Percentiles rank a stretch among this genome's conserved stretches.
Evolutionary conservation across 2,329 filamentous ascomycete genomes (phyloP).

Genomic region (Magnaporthiopsis poae): DNA sequence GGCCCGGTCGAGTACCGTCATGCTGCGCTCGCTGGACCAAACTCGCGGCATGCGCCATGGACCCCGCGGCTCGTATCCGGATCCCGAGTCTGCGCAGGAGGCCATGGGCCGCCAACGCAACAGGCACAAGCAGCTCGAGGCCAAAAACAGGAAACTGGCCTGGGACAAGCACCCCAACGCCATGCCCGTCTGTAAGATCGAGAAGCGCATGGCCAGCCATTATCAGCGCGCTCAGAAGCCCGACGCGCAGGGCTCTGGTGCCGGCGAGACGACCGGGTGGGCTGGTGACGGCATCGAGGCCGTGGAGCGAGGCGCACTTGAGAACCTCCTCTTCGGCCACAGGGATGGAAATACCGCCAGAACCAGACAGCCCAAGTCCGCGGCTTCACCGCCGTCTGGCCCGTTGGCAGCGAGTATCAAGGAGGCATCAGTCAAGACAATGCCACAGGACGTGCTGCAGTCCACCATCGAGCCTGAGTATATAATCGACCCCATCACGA

Average conservation of each 20-base stretch:
- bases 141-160: conserved; percentile 31
- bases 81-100: conserved; percentile 31
- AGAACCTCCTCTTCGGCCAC: conserved; percentile 31
- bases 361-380: neutral
- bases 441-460: conserved; percentile 21
- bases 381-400: neutral
- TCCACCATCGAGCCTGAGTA: conserved; percentile 25
- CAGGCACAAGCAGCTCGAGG: conserved; percentile 33
- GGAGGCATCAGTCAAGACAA: neutral
- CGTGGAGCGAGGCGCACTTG: conserved; percentile 33
- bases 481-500: conserved; percentile 50
- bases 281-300: conserved; percentile 34
- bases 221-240: conserved; percentile 25
- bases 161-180: conserved; percentile 32
- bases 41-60: conserved; percentile 39
- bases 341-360: conserved; percentile 3
- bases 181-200: neutral
- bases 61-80: conserved; percentile 34
- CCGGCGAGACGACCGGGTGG: neutral
- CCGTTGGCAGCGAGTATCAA: neutral
- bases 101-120: neutral
- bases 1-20: conserved; percentile 11
- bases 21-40: conserved; percentile 29
- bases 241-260: neutral
- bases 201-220: conserved; percentile 32